phyloP scores from a whole-genome alignment of 768 basidiomycete genomes.

The Hydnum rufescens region DNA sequence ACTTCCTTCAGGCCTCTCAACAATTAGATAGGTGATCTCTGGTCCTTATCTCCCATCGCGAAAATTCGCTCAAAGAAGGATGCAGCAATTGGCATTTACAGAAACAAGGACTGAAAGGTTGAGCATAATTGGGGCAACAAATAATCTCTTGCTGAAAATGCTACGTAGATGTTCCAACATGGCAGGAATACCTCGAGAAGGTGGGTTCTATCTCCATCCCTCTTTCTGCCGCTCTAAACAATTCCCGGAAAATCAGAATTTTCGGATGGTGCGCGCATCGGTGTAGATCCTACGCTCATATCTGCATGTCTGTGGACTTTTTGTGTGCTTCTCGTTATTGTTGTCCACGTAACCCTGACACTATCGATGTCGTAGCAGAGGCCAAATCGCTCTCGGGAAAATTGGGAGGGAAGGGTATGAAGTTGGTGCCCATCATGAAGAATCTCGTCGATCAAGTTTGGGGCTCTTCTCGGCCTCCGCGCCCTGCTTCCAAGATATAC shows the following conservation, averaged over 20 bases:
- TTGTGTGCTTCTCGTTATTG: neutral
- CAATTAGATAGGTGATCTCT: conserved; percentile 74
- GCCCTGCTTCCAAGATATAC: conserved; percentile 49
- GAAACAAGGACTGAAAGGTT: conserved; percentile 80
- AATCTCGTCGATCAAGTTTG: conserved; percentile 75
- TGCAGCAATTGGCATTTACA: conserved; percentile 78
- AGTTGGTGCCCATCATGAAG: conserved; percentile 37
- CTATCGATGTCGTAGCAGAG: conserved; percentile 28
- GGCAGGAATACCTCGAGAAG: conserved; percentile 73
- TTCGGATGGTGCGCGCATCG: conserved; percentile 34
- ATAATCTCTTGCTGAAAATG: conserved; percentile 10
- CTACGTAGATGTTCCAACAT: conserved; percentile 56
- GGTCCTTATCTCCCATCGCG: no score
- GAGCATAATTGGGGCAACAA: no score
- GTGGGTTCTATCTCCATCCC: conserved; percentile 18
- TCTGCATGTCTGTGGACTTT: conserved; percentile 36
- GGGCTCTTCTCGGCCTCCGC: conserved; percentile 40
- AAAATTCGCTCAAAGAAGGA: no score
- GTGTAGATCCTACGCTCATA: conserved; percentile 67
- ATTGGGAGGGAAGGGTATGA: conserved; percentile 33
- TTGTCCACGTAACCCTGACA: neutral
- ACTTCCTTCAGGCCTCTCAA: conserved; percentile 80
- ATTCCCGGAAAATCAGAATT: neutral
- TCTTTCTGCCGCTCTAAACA: neutral
- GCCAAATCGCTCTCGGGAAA: conserved; percentile 39